These are phyloP conservation scores for Aspergillus sp. DNA, from an alignment of 2,329 filamentous ascomycete species.

Conservation along the genomic window DNA sequence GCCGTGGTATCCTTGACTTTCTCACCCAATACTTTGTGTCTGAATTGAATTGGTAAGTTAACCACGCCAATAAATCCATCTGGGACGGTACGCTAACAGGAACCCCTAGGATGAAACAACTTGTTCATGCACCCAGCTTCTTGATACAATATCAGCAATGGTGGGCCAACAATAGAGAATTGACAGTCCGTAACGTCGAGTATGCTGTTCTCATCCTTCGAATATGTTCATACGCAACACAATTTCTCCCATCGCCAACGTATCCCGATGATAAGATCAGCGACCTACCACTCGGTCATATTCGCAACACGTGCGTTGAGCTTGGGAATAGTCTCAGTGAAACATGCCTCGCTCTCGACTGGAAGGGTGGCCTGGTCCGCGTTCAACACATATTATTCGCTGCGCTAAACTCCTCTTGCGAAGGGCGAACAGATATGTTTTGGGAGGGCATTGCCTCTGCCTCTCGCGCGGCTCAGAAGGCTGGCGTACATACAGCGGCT, in stretches of 20 bases:
- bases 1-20: conserved; percentile 2
- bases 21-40: conserved; percentile 6
- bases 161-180: background rate
- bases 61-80: background rate
- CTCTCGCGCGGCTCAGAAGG: background rate
- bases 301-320: conserved; percentile 1
- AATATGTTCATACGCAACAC: background rate
- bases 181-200: background rate
- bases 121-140: conserved; percentile 7
- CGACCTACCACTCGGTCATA: background rate
- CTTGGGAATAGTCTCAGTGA: background rate
- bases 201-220: conserved; percentile 7
- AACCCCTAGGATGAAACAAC: conserved; percentile 2
- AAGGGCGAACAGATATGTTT: conserved; percentile 1
- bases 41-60: conserved; percentile 8
- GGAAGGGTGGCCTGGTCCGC: conserved; percentile 1
- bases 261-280: background rate
- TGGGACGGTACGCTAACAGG: background rate
- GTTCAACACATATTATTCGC: conserved; percentile 6
- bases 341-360: background rate
- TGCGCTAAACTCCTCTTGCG: background rate
- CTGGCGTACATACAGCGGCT: background rate
- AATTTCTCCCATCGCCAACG: conserved; percentile 8
- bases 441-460: conserved; percentile 2
- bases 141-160: conserved; percentile 6